Evolutionary conservation across 176 grass and related monocot species (phyloP).

Genomic region (Triticum urartu): DNA sequence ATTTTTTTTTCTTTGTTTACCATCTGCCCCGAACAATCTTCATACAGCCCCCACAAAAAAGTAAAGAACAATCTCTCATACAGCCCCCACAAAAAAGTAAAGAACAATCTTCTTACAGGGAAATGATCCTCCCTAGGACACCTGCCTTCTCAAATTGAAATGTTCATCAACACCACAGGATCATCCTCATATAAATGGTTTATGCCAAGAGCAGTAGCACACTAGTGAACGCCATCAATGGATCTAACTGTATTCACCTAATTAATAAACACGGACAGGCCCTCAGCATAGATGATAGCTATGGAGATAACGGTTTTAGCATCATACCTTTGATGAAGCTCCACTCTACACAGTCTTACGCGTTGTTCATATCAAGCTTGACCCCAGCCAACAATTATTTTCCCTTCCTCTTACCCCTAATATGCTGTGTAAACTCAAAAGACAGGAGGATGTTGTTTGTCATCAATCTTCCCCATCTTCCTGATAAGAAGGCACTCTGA

Average conservation of each 20-base stretch:
- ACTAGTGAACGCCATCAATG: neutral
- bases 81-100: too few species aligned
- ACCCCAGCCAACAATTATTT: neutral
- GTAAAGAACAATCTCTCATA: too few species aligned
- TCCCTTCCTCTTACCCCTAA: neutral
- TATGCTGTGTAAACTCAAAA: neutral
- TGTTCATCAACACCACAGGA: neutral
- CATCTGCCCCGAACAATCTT: too few species aligned
- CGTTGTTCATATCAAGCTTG: too few species aligned
- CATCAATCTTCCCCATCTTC: neutral
- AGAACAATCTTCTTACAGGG: too few species aligned
- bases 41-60: too few species aligned
- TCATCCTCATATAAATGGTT: neutral
- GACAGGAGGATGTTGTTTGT: neutral
- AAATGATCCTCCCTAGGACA: too few species aligned
- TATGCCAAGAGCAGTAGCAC: neutral
- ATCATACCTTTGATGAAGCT: neutral
- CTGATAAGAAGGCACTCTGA: neutral
- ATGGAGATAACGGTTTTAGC: neutral
- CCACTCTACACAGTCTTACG: neutral
- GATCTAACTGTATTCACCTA: neutral
- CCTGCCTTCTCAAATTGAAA: too few species aligned
- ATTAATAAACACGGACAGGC: neutral
- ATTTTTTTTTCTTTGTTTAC: too few species aligned
- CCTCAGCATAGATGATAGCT: neutral